Conservation (phyloP, 2,329 filamentous ascomycete species). For the Falciphora oryzae region DNA sequence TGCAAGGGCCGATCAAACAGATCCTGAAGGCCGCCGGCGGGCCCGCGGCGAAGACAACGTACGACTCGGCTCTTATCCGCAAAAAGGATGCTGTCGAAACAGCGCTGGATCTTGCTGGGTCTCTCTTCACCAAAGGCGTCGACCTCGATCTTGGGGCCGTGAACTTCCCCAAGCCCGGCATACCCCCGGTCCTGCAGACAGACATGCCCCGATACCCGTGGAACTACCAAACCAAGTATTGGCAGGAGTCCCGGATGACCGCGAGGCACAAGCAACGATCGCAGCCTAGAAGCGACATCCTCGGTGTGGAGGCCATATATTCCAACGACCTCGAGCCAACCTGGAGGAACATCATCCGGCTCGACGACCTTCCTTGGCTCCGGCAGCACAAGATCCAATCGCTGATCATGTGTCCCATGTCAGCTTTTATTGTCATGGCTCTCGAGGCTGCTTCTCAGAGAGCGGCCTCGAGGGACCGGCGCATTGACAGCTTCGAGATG, state of each 20-base stretch:
- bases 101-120: slow-evolving; percentile 34
- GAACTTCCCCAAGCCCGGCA: slow-evolving; percentile 36
- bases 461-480: slow-evolving; percentile 21
- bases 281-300: slow-evolving; percentile 36
- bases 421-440: slow-evolving; percentile 47
- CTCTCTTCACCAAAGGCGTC: slow-evolving; percentile 39
- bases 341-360: slow-evolving; percentile 42
- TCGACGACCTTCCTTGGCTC: slow-evolving; percentile 50
- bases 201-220: slow-evolving; percentile 44
- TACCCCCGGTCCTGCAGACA: slow-evolving; percentile 32
- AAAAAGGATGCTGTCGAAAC: slow-evolving; percentile 42
- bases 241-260: slow-evolving; percentile 40
- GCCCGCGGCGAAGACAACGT: slow-evolving; percentile 35
- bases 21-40: slow-evolving; percentile 39
- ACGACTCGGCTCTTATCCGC: slow-evolving; percentile 42
- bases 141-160: slow-evolving; percentile 37
- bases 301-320: slow-evolving; percentile 38
- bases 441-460: slow-evolving; percentile 39
- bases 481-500: slow-evolving; percentile 37
- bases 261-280: slow-evolving; percentile 35
- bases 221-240: slow-evolving; percentile 40
- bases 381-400: slow-evolving; percentile 54
- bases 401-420: slow-evolving; percentile 48
- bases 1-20: slow-evolving; percentile 45
- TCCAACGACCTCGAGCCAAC: slow-evolving; percentile 39